Evolutionary conservation across 2,329 filamentous ascomycete genomes (phyloP).

Genomic region (Cytospora piceicola): DNA sequence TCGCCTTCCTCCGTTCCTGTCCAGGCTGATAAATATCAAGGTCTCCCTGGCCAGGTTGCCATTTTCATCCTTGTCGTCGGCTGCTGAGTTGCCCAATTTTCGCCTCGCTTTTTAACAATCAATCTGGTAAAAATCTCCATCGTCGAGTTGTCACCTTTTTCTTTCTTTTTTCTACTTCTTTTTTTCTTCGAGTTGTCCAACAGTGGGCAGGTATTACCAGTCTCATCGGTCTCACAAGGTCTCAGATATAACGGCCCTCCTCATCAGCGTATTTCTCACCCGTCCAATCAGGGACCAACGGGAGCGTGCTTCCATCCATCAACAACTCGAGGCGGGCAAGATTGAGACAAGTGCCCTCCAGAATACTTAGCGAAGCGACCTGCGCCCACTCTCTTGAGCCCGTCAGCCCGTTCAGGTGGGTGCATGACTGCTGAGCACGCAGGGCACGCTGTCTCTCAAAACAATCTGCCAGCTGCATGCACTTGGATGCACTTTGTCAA

Average conservation of each 20-base stretch:
- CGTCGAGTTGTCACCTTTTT: neutral
- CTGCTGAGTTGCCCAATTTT: slow-evolving; percentile 9
- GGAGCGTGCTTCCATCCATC: slow-evolving; percentile 4
- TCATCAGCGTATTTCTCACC: neutral
- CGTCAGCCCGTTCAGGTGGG: neutral
- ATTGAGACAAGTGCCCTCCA: slow-evolving; percentile 9
- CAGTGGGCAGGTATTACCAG: neutral
- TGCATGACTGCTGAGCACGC: neutral
- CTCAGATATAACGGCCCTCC: slow-evolving; percentile 11
- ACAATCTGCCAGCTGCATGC: slow-evolving; percentile 11
- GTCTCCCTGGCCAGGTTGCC: slow-evolving; percentile 17
- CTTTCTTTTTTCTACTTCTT: neutral
- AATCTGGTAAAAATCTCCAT: neutral
- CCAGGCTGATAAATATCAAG: slow-evolving; percentile 2
- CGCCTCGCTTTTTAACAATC: slow-evolving; percentile 2
- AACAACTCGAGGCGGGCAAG: neutral
- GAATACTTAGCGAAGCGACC: neutral
- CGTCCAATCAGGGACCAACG: slow-evolving; percentile 7
- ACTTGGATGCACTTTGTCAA: slow-evolving; percentile 4
- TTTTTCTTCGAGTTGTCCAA: neutral
- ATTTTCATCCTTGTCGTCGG: slow-evolving; percentile 18
- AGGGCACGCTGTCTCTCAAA: neutral
- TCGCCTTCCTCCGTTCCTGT: too few relatives aligned
- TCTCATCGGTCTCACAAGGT: slow-evolving; percentile 11
- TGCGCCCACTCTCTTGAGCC: slow-evolving; percentile 6